These are phyloP conservation scores for Wickerhamiella kazuoi DNA, from an alignment of 805 yeast genomes.

Conservation along the genomic window DNA sequence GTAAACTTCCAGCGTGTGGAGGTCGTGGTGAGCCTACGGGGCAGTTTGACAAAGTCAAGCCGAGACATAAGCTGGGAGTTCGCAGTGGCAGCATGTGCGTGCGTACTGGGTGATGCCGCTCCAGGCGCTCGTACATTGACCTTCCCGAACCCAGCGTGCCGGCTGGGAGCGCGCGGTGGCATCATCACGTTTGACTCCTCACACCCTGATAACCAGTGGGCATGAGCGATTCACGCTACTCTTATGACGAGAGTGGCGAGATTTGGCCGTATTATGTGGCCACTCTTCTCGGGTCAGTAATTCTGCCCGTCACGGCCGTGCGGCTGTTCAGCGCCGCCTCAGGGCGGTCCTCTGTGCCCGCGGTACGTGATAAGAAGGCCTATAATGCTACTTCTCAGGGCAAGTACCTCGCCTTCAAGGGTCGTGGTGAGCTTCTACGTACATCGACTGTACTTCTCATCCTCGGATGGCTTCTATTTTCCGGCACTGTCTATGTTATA, in stretches of 20 bases:
- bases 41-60: no score
- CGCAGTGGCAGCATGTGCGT: no score
- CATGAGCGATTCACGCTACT: slow-evolving; percentile 34
- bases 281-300: slow-evolving; percentile 48
- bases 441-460: slow-evolving; percentile 17
- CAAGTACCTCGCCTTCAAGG: slow-evolving; percentile 14
- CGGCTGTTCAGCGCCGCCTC: slow-evolving; percentile 1
- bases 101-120: no score
- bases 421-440: slow-evolving; percentile 14
- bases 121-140: no score
- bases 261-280: slow-evolving; percentile 85
- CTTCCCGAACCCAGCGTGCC: no score
- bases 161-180: no score
- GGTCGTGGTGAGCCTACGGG: no score
- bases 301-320: slow-evolving; percentile 41
- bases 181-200: no score
- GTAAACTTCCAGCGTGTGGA: no score
- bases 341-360: slow-evolving; percentile 2
- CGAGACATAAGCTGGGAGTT: no score
- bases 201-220: no score
- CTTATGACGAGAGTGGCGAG: slow-evolving; percentile 75
- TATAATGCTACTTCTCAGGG: slow-evolving; percentile 2
- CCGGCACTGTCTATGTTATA: slow-evolving; percentile 25
- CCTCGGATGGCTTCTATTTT: slow-evolving; percentile 46
- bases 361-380: neutral